Base-by-base conservation (phyloP, 2,329 filamentous ascomycete genomes). In the Penicillium hordei region DNA sequence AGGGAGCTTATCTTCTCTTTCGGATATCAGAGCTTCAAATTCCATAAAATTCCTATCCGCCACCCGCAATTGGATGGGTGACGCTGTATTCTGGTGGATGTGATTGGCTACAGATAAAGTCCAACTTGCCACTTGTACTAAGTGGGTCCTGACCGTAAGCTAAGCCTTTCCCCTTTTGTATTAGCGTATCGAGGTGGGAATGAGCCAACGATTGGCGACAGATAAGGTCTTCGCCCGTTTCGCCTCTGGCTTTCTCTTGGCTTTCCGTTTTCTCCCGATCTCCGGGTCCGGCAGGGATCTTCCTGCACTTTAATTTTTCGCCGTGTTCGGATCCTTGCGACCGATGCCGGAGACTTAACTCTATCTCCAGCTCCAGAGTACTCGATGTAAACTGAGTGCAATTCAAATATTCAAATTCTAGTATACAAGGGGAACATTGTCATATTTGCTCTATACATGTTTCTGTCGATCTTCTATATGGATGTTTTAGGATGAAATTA, bases 31-130 rank as follows among this genome's bases (percentile, higher is more conserved):
- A 52, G 27, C 38, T 23, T 27, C 39, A 34, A 23, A 19, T 43
- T 27, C 49, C 33, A 13, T 40, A 19, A 13, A 49, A 40, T 49
- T n/a, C 45, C 59, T 51, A 59, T 63, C 56, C 44, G 39, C 53
- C 42, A 51, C 49, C 44, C 46, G 48, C 59, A 62, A 65, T 64
- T 64, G 61, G 62, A 58, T 27, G n/a, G 52, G 17, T 48, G 50
- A 40, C 19, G 44, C 34, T 56, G 33, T 2, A 34, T 31, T 48
- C 36, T 31, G 15, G 10, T 19, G 1, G 1, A 25, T 38, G 19
- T 46, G n/a, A 56, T 61, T 59, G 52, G 59, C 34, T 50, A 44
- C 46, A 61, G 57, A 61, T 53, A 60, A 60, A 61, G 54, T 43
- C 31, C 40, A 27, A 12, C 19, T 57, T 46, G 54, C 54, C 54